Conservation (phyloP, 2,329 filamentous ascomycete species). For the Fusarium humuli region DNA sequence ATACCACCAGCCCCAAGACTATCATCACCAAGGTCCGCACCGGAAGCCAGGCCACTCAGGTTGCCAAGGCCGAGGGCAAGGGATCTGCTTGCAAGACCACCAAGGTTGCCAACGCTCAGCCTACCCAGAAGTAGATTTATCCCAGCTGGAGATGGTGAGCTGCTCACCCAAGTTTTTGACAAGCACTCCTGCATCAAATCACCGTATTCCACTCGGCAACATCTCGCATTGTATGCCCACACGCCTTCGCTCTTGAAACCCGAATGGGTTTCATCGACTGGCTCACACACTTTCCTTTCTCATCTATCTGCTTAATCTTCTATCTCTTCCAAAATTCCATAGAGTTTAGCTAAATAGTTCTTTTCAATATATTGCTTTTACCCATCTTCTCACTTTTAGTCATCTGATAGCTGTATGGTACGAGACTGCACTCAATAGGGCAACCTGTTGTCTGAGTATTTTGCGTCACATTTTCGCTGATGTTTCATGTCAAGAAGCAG, state of each 20-base stretch:
- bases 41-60: conserved; percentile 1
- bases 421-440: no score
- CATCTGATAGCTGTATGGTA: not conserved
- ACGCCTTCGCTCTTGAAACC: not conserved
- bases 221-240: not conserved
- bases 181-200: not conserved
- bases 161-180: not conserved
- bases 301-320: not conserved
- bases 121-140: not conserved
- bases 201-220: not conserved
- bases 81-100: conserved; percentile 3
- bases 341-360: not conserved
- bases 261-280: not conserved
- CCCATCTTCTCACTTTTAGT: not conserved
- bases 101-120: not conserved
- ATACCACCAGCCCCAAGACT: not conserved
- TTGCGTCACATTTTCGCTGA: not conserved
- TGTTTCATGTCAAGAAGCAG: not conserved
- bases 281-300: not conserved
- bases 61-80: not conserved
- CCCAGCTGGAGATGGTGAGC: not conserved
- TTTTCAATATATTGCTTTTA: not conserved
- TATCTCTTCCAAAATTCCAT: not conserved
- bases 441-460: not conserved
- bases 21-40: conserved; percentile 6